Conservation (phyloP, 2,329 filamentous ascomycete species). For the Beauveria rudraprayagi region DNA sequence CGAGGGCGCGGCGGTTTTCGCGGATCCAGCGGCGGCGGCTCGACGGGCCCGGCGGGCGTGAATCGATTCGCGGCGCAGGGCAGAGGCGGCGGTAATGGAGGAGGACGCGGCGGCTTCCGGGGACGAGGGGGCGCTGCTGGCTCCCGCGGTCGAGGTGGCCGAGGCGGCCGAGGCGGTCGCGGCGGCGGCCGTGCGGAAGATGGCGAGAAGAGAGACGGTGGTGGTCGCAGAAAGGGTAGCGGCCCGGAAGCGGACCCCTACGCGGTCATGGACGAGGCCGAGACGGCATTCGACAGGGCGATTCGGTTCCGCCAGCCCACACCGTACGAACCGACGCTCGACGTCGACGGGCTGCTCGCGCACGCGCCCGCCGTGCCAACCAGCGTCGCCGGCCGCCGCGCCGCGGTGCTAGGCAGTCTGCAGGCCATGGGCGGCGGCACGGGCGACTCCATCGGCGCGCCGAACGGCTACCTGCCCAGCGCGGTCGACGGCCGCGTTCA, state of each 20-base stretch:
- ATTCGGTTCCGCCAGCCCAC: slow-evolving; percentile 27
- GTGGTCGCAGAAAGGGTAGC: slow-evolving; percentile 11
- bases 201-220: slow-evolving; percentile 11
- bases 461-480: slow-evolving; percentile 23
- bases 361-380: slow-evolving; percentile 24
- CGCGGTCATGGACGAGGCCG: slow-evolving; percentile 23
- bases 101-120: slow-evolving; percentile 10
- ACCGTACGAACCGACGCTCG: slow-evolving; percentile 26
- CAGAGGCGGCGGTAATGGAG: neutral
- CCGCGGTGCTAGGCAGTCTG: slow-evolving; percentile 29
- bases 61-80: neutral
- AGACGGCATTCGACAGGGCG: slow-evolving; percentile 27
- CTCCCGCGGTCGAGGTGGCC: slow-evolving; percentile 3
- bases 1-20: slow-evolving; percentile 19
- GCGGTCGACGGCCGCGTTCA: slow-evolving; percentile 23
- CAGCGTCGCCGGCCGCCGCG: slow-evolving; percentile 20
- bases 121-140: too few relatives aligned
- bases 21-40: slow-evolving; percentile 11
- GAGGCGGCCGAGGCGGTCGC: slow-evolving; percentile 8
- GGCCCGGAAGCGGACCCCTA: slow-evolving; percentile 16
- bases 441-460: slow-evolving; percentile 26
- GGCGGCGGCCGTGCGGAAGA: slow-evolving; percentile 10
- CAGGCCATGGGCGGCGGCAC: slow-evolving; percentile 23
- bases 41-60: neutral
- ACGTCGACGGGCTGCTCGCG: slow-evolving; percentile 22